Conservation (phyloP, 371 early-diverging fungal species). For the Actinomortierella wolfii region DNA sequence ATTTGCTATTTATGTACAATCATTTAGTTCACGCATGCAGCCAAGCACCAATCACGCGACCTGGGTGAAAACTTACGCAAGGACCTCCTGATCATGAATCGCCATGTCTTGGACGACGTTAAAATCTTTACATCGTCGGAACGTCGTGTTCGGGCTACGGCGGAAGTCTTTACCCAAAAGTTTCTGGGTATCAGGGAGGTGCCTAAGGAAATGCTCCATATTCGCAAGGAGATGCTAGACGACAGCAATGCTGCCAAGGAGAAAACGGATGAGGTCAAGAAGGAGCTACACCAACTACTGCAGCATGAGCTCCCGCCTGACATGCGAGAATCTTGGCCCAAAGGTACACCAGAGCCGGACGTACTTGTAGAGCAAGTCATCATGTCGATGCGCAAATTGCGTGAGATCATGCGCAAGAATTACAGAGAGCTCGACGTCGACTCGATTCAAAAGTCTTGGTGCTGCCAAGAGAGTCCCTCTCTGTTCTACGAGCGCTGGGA, state of each 20-base stretch:
- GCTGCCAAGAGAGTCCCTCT: constrained; percentile 77
- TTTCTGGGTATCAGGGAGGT: constrained; percentile 70
- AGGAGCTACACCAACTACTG: constrained; percentile 61
- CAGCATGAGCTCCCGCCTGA: constrained; percentile 46
- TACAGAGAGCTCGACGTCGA: constrained; percentile 62
- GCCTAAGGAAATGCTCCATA: constrained; percentile 62
- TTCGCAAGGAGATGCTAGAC: constrained; percentile 91
- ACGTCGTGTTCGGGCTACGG: constrained; percentile 88
- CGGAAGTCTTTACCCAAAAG: constrained; percentile 79
- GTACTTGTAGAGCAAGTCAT: constrained; percentile 74
- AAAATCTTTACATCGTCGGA: constrained; percentile 88
- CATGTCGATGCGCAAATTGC: constrained; percentile 65
- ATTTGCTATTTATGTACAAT: background rate
- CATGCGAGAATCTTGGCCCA: constrained; percentile 61
- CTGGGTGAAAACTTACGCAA: constrained; percentile 92
- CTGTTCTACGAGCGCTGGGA: constrained; percentile 95
- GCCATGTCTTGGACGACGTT: constrained; percentile 84
- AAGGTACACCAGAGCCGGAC: constrained; percentile 64
- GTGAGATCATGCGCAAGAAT: constrained; percentile 82
- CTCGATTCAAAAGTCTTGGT: constrained; percentile 73
- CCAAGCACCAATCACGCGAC: constrained; percentile 88
- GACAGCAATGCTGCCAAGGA: constrained; percentile 95
- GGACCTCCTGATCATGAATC: constrained; percentile 89
- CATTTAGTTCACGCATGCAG: constrained; percentile 91
- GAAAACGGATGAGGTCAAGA: constrained; percentile 87